Base-by-base conservation (phyloP, 148 eudicot species). In the Amaranthus palmeri region DNA sequence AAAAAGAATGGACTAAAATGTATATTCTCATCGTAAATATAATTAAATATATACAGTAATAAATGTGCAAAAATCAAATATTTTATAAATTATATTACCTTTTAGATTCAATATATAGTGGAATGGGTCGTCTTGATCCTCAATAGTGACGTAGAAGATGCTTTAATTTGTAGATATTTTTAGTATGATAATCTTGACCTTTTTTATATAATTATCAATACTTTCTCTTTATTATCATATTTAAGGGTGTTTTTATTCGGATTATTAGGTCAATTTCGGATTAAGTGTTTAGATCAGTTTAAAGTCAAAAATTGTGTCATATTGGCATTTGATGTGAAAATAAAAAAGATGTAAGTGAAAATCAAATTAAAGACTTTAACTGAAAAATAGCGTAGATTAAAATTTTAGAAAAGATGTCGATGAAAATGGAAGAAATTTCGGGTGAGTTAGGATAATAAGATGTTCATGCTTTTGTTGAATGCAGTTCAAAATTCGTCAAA, bases 161-260 rank as follows among this genome's bases (percentile, higher is more conserved):
- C 45, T 52, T 65, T 25, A 25, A 25, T 5, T 17, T 46, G 49
- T 25, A 65, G 68, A 65, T 65, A 65, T 65, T 65, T 63, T 65
- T n/a, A 7, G 68, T 18, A 25, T 17, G 55, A 66, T 49, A 48
- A 46, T 25, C 43, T 67, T 67, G 49, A 50, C 17, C n/a, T 40
- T 48, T 48, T 14, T 15, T 0, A 2, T 40, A 13, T 64, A 64
- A 1, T 42, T 42, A 42, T 9, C 3, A 10, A 13, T 41, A 2
- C 49, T 5, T 17, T 5, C 42, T 65, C 12, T n/a, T n/a, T 47
- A 2, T 2, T 2, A 10, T 8, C 12, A 5, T 8, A 7, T 17
- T 5, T n/a, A n/a, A n/a, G n/a, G n/a, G n/a, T n/a, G 15, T 3
- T 14, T 65, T 47, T n/a, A 46, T n/a, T 7, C 6, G 3, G 0